Evolutionary conservation across 1,139 yeast species (phyloP), one percentile per base, ranked within the genome.

Genomic region (Torulaspora globosa): DNA sequence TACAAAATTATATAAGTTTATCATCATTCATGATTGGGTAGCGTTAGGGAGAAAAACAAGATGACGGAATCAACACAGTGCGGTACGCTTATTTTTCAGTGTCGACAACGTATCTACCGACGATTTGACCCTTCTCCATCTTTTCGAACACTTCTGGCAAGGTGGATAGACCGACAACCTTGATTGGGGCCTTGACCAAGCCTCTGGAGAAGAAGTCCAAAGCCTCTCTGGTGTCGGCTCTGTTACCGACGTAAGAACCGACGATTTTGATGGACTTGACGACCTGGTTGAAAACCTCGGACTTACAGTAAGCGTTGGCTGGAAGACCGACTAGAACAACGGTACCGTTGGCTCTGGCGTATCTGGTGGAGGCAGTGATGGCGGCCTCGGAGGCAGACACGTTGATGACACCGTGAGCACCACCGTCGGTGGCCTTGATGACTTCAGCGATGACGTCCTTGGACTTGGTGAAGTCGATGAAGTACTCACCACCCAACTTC

Each of bases 171-270:
- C 80, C 80, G 49, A 76, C 81, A 63, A 79, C 66, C 69, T 76
- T 75, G 66, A 79, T 79, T 59, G 84, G 82, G 55, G 83, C 76
- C 60, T 73, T 70, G 60, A 80, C 76, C 63, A 78, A 70, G 54
- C 84, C 84, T 72, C 84, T 74, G 58, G 72, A 47, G 67, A 79
- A 80, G 76, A 80, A 79, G 62, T 80, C 84, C 60, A 80, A 70
- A 54, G 85, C 84, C 70, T 79, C 84, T 57, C 81, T 75, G 54
- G 83, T 73, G 66, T 80, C 84, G 56, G 84, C 83, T 73, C 85
- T 76, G 78, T 79, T 80, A 67, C 85, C 85, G 53, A 80, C 84
- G 63, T 79, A 80, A 53, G 84, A 80, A 64, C 84, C 85, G 53
- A 66, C 75, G 60, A 80, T 77, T 53, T 69, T 66, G 63, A 77